Evolutionary conservation across 148 eudicot species (phyloP).

Genomic region (Camellia granthamiana): DNA sequence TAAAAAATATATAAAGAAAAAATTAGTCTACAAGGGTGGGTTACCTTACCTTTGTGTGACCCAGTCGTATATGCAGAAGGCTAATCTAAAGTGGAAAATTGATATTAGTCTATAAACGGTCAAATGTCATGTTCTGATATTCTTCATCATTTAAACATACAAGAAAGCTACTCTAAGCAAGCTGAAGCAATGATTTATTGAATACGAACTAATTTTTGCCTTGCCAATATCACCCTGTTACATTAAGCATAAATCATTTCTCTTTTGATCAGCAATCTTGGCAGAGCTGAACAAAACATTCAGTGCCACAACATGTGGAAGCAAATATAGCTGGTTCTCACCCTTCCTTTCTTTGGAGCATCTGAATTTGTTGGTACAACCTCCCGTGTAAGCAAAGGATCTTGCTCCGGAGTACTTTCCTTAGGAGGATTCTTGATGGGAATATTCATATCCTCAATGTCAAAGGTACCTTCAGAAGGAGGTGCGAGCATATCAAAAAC

Average conservation of each 20-base stretch:
- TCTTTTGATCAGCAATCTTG: constrained; percentile 7
- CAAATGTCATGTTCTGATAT: too few species aligned
- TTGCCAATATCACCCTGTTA: background rate
- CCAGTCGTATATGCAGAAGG: too few species aligned
- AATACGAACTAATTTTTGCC: background rate
- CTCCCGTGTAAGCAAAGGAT: constrained; percentile 60
- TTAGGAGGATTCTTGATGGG: constrained; percentile 45
- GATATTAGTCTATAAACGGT: too few species aligned
- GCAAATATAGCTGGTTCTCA: constrained; percentile 21
- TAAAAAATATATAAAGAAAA: too few species aligned
- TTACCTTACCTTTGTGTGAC: too few species aligned
- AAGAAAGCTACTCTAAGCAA: background rate
- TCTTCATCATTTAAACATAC: too few species aligned
- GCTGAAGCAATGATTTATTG: background rate
- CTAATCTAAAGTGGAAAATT: too few species aligned
- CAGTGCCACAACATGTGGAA: background rate
- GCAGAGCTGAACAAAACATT: background rate
- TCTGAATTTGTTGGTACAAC: constrained; percentile 31
- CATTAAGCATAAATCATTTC: background rate
- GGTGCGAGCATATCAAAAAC: constrained; percentile 94
- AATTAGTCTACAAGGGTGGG: too few species aligned
- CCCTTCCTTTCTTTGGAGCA: constrained; percentile 53
- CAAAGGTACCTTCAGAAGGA: constrained; percentile 80
- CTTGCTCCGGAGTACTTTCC: constrained; percentile 50
- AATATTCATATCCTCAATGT: constrained; percentile 52